These are phyloP conservation scores for Arachis hypogaea DNA, from an alignment of 306 rosid genomes.

Conservation along the genomic window DNA sequence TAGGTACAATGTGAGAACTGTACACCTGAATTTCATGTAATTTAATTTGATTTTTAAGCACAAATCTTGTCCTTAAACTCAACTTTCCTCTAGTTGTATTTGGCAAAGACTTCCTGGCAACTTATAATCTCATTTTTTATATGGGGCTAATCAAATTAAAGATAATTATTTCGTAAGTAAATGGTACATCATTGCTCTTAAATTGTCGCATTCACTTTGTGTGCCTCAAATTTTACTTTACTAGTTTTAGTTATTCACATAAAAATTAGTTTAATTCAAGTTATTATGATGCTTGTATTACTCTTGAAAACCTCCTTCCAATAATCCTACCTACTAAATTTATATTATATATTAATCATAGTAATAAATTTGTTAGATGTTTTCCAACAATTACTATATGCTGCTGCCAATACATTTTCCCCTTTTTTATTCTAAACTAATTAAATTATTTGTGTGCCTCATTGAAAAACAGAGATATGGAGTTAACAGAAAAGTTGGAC, in stretches of 20 bases:
- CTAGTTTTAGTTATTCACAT: no score
- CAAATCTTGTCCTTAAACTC: no score
- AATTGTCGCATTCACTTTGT: constrained; percentile 1
- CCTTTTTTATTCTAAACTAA: background rate
- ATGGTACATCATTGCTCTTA: constrained; percentile 3
- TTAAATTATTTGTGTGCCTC: constrained; percentile 6
- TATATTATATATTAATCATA: constrained; percentile 11
- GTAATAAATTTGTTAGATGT: background rate
- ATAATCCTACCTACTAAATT: background rate
- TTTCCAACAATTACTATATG: background rate
- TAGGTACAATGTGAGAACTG: no score
- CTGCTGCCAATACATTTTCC: background rate
- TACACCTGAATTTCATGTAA: no score
- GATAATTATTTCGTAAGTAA: background rate
- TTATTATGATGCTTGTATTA: background rate
- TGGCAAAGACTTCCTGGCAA: no score
- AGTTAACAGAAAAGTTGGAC: constrained; percentile 66
- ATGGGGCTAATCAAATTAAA: background rate
- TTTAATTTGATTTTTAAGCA: no score
- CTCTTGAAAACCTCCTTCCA: background rate
- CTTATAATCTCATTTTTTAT: background rate
- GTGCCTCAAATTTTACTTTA: background rate
- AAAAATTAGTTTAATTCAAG: background rate
- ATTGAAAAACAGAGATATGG: constrained; percentile 64
- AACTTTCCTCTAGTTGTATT: no score